phyloP scores from a whole-genome alignment of 176 grass and related monocot species.

The sorghum (Sorghum bicolor) region Sorghum_bicolor_NCBIv3 NC_012876.2:60876501-60877000 shows the following conservation, averaged over 20 bases:
- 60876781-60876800: constrained; percentile 41
- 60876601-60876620: constrained; percentile 9
- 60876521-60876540: neutral
- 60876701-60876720: constrained; percentile 48
- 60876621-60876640: constrained; percentile 28
- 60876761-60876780: constrained; percentile 33
- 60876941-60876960: constrained; percentile 17
- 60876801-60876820: constrained; percentile 46
- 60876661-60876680: constrained; percentile 47
- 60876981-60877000: constrained; percentile 43
- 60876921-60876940: constrained; percentile 25
- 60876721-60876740: constrained; percentile 40
- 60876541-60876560: neutral
- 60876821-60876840: constrained; percentile 39
- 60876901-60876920: constrained; percentile 40
- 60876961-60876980: constrained; percentile 36
- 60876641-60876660: neutral
- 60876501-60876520: neutral
- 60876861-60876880: constrained; percentile 21
- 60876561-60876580: neutral
- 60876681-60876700: constrained; percentile 59
- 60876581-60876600: constrained; percentile 29
- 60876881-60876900: constrained; percentile 30
- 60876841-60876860: constrained; percentile 14
- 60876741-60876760: constrained; percentile 36